Evolutionary conservation across 2,329 filamentous ascomycete species (phyloP), one percentile per base, ranked within the genome.

Genomic region (Diplodia intermedia): DNA sequence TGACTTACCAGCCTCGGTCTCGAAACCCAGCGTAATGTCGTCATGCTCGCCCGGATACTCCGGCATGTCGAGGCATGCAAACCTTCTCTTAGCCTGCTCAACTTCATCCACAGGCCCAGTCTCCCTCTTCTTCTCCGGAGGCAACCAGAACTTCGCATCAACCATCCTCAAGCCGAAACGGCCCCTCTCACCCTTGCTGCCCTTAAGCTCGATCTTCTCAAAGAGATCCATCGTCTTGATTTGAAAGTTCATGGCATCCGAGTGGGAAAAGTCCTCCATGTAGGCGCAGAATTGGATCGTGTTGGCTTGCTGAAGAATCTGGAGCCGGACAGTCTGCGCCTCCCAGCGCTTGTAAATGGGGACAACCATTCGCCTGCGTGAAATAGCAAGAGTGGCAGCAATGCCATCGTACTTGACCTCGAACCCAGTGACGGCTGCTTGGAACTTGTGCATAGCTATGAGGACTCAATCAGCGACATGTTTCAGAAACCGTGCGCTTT

Each of bases 261-360:
- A 93, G 73, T 97, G 91, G 53, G 87, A 88, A 78, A 97, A 97
- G 69, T 94, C 91, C 71, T 93, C 90, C 77, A 97, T 95, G 80
- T 97, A 97, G 3, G 90, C 93, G 26, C 96, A 81, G 36, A 97
- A 82, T 77, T 97, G 92, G 26, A 91, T 80, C 15, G 91, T 86
- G 74, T 89, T 91, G 70, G 93, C 91, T 71, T 90, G 89, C 71
- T 88, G 85, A 43, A 97, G 88, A 47, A 97, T 84, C 76, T 97
- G 93, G 8, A 97, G 83, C 43, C 94, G 88, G 9, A 92, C 92
- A 47, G 85, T 86, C n/a, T 85, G 88, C 2, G 93, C 91, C 75
- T 96, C 93, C 92, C 92, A 96, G 78, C 95, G 95, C 81, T 97
- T 97, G 82, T 96, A 91, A 71, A 97, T 94, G 0, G 92, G 92